Evolutionary conservation across 1,139 yeast species (phyloP).

Genomic region (Scheffersomyces titani): DNA sequence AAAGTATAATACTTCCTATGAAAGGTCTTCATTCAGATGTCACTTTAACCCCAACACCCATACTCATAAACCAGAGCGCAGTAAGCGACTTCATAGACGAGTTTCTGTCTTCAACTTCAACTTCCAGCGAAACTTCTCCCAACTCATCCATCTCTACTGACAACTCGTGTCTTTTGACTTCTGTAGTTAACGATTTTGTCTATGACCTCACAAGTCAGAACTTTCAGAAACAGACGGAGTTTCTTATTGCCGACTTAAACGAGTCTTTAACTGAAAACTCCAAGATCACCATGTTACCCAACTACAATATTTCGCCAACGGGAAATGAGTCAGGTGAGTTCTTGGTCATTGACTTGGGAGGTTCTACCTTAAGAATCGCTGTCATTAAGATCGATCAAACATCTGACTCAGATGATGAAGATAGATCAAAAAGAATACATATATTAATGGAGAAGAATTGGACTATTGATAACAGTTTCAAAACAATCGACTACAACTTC

Average conservation of each 20-base stretch:
- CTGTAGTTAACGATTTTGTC: background rate
- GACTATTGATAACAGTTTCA: constrained; percentile 40
- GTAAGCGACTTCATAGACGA: background rate
- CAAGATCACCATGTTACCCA: constrained; percentile 49
- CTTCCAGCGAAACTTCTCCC: background rate
- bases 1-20: background rate
- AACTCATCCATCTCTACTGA: background rate
- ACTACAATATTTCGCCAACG: constrained; percentile 41
- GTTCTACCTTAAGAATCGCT: constrained; percentile 52
- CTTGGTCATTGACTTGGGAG: constrained; percentile 56
- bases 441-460: constrained; percentile 40
- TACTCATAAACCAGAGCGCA: background rate
- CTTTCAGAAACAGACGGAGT: constrained; percentile 9
- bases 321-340: constrained; percentile 46
- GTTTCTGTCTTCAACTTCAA: background rate
- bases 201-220: background rate
- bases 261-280: constrained; percentile 31
- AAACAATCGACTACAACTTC: constrained; percentile 38
- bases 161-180: background rate
- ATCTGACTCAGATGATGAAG: constrained; percentile 1
- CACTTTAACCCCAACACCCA: background rate
- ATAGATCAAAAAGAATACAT: constrained; percentile 20
- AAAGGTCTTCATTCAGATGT: background rate
- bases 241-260: constrained; percentile 21
- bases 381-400: constrained; percentile 37